Conservation (phyloP, 2,329 filamentous ascomycete genomes). For the Alternaria arbusti region DNA sequence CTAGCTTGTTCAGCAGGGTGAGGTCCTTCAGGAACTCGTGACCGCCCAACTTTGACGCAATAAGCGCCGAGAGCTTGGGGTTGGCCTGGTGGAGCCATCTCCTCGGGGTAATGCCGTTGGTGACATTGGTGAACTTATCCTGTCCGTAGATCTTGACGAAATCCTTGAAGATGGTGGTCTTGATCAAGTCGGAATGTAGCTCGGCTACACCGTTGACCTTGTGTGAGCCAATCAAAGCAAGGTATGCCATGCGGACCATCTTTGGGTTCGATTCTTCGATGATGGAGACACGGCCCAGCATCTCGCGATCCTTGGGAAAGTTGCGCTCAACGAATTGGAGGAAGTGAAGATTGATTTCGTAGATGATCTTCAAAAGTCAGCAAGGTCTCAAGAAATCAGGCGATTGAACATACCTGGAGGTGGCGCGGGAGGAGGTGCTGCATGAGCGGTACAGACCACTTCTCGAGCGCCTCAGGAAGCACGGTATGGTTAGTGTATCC, state of each 20-base stretch:
- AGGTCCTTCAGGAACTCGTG: slow-evolving; percentile 89
- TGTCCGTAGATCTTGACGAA: slow-evolving; percentile 94
- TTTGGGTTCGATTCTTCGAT: slow-evolving; percentile 97
- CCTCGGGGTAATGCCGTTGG: slow-evolving; percentile 94
- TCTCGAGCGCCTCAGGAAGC: slow-evolving; percentile 94
- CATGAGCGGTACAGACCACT: slow-evolving; percentile 93
- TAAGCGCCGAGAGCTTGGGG: slow-evolving; percentile 86
- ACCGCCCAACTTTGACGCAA: slow-evolving; percentile 85
- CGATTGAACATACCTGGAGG: slow-evolving; percentile 62
- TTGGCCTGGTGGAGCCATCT: slow-evolving; percentile 98
- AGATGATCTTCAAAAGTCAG: slow-evolving; percentile 72
- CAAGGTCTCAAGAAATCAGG: background rate
- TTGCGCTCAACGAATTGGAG: slow-evolving; percentile 86
- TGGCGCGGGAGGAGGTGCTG: slow-evolving; percentile 94
- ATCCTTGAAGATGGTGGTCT: slow-evolving; percentile 99
- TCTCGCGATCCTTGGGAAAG: slow-evolving; percentile 87
- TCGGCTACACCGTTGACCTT: slow-evolving; percentile 99
- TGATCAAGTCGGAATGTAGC: slow-evolving; percentile 95
- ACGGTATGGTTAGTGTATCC: slow-evolving; percentile 99
- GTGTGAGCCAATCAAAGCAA: slow-evolving; percentile 96
- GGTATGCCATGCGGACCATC: slow-evolving; percentile 96
- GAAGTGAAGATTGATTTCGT: slow-evolving; percentile 96
- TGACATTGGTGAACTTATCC: slow-evolving; percentile 98
- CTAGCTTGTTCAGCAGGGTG: slow-evolving; percentile 83
- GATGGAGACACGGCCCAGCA: slow-evolving; percentile 88